Conservation (phyloP, 164 flowering plant species). For the Magnolia changhungtana region DNA sequence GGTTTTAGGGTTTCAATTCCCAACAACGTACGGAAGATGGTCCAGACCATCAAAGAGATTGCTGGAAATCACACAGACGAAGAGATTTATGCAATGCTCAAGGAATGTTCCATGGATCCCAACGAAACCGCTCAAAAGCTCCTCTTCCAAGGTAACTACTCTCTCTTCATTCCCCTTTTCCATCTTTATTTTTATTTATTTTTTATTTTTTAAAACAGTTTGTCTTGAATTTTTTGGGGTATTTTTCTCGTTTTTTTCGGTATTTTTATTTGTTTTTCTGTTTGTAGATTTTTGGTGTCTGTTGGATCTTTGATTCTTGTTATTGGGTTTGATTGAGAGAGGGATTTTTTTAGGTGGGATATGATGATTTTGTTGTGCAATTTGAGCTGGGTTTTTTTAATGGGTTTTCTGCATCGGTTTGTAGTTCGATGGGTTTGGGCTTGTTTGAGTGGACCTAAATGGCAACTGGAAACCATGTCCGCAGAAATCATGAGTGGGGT, state of each 20-base stretch:
- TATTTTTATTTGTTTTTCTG: too few relatives aligned
- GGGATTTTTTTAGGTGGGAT: background rate
- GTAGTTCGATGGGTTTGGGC: background rate
- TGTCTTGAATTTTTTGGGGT: background rate
- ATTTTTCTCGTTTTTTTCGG: background rate
- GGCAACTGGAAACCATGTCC: background rate
- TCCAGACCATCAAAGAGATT: constrained; percentile 83
- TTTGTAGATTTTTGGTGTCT: background rate
- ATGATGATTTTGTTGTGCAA: background rate
- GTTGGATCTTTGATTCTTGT: background rate
- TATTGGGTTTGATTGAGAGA: background rate
- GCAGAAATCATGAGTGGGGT: background rate
- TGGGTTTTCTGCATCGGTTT: background rate
- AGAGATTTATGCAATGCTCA: constrained; percentile 86
- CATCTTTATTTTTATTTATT: background rate
- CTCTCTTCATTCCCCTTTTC: background rate
- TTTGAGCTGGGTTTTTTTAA: background rate
- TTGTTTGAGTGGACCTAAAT: background rate
- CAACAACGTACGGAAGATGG: constrained; percentile 42
- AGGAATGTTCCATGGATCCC: constrained; percentile 89
- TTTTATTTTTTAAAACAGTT: background rate
- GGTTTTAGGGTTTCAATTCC: constrained; percentile 69
- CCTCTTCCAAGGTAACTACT: constrained; percentile 50
- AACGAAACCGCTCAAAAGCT: constrained; percentile 82
- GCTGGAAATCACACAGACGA: constrained; percentile 68